Conservation (phyloP, 306 rosid genomes). For the Prosopis cineraria region DNA sequence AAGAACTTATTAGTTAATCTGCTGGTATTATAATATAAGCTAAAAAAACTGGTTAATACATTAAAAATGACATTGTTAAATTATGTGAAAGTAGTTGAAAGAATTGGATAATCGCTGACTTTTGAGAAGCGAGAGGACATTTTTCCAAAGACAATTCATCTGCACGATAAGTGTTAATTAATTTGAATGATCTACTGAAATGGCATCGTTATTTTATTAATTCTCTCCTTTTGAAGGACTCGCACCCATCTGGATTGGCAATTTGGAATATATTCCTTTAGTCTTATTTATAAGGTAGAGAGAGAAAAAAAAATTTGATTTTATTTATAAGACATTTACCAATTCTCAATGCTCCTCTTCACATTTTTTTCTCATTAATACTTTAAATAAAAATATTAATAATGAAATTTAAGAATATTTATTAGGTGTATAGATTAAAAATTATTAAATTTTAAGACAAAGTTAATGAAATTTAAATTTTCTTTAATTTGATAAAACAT, state of each 20-base stretch:
- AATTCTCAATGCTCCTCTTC: too few species aligned
- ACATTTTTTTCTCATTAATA: too few species aligned
- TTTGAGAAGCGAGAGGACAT: neutral
- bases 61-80: neutral
- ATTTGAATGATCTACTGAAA: neutral
- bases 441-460: too few species aligned
- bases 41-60: neutral
- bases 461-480: too few species aligned
- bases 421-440: too few species aligned
- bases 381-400: too few species aligned
- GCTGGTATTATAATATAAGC: neutral
- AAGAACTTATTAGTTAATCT: neutral
- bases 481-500: too few species aligned
- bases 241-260: neutral
- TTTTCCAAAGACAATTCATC: neutral
- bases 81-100: neutral
- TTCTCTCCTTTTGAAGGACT: constrained; percentile 1
- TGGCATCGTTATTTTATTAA: neutral
- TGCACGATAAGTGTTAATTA: neutral
- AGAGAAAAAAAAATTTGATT: too few species aligned
- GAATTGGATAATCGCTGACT: neutral
- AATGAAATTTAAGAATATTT: too few species aligned
- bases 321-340: too few species aligned
- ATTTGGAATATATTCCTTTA: too few species aligned
- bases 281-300: too few species aligned